Evolutionary conservation across 805 yeast genomes (phyloP), one percentile per base, ranked within the genome.

Genomic region (Pichia thaimueangensis): DNA sequence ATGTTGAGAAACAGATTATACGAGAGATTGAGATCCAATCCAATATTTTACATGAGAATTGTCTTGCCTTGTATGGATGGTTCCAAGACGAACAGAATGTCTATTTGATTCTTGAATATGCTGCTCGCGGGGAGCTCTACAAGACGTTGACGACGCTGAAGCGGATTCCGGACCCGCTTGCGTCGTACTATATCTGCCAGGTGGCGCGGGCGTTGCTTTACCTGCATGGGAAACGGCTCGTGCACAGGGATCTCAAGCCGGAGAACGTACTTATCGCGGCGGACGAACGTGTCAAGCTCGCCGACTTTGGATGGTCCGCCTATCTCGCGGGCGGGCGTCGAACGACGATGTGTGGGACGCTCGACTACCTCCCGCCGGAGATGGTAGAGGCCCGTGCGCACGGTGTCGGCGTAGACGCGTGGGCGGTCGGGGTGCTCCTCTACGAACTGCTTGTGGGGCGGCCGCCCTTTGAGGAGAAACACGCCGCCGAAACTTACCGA

Each of bases 271-370:
- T 91, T 33, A 66, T 91, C 10, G 86, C 87, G 6, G 73, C 80
- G 47, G 78, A 86, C 56, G 85, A 24, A 10, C 11, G 29, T 6
- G 37, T 30, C 3, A 34, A 31, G 7, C 74, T 91, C 30, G 82
- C 96, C 16, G 98, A 91, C 63, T 91, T 93, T 59, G 98, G 98
- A 12, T 91, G 97, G 97, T 83, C 95, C 43, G 91, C 89, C 10
- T 25, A 25, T n/a, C 12, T 88, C 5, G 20, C 21, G 4, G 15
- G 15, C 25, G 25, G 17, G 19, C 19, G 35, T 9, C 11, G 96
- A 54, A 70, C 78, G 13, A 91, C 97, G 0, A 74, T 93, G 67
- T 93, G 97, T 63, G 97, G 98, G 0, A 93, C 98, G 0, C 67
- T 91, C 31, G 97, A 93, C 62, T 91, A 91, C 54, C 64, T 93